phyloP scores from a whole-genome alignment of 371 early-diverging fungal species.

The Phascolomyces articulosus region DNA sequence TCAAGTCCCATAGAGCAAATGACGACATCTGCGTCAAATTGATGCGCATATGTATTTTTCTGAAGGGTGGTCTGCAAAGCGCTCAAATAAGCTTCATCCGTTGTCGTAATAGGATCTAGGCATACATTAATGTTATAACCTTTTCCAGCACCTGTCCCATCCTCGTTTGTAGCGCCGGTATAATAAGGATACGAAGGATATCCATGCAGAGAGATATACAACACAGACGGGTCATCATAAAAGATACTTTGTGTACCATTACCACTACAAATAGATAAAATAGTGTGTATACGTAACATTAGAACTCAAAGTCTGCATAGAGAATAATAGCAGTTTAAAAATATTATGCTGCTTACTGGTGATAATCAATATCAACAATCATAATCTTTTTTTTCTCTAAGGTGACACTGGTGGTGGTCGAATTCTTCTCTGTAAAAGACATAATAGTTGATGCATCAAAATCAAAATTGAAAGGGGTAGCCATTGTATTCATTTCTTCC shows the following conservation, averaged over 20 bases:
- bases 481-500: constrained; percentile 30
- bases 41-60: background rate
- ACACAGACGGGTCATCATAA: constrained; percentile 56
- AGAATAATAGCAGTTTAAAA: no score
- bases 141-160: constrained; percentile 55
- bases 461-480: constrained; percentile 12
- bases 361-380: constrained; percentile 66
- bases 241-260: constrained; percentile 79
- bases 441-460: background rate
- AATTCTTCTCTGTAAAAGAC: background rate
- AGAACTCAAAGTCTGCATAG: no score
- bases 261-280: constrained; percentile 41
- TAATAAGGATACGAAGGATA: constrained; percentile 58
- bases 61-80: constrained; percentile 32
- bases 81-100: constrained; percentile 50
- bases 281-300: no score
- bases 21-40: constrained; percentile 51
- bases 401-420: background rate
- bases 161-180: constrained; percentile 65
- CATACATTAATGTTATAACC: constrained; percentile 78
- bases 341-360: no score
- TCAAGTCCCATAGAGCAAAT: constrained; percentile 64
- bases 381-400: constrained; percentile 47
- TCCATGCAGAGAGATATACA: constrained; percentile 62
- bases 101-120: constrained; percentile 46